phyloP scores from a whole-genome alignment of 768 basidiomycete species.

The Cyclocybe aegerita region DNA sequence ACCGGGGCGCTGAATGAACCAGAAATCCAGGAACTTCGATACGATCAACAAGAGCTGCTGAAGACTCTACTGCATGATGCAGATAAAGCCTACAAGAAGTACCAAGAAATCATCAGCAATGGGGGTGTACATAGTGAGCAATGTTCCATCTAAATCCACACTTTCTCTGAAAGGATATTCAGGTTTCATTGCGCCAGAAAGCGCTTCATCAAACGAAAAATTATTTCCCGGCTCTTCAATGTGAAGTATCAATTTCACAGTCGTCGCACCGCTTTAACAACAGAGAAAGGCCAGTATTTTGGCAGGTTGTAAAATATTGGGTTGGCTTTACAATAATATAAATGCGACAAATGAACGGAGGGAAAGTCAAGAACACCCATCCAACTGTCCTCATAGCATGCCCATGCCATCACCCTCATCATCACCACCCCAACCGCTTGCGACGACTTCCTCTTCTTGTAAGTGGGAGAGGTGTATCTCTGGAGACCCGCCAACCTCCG shows the following conservation, averaged over 20 bases:
- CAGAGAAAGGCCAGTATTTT: too few species aligned
- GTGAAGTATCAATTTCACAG: too few species aligned
- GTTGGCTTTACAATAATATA: conserved; percentile 6
- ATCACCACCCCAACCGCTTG: conserved; percentile 73
- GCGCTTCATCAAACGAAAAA: too few species aligned
- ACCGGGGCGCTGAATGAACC: neutral
- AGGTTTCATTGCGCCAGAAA: too few species aligned
- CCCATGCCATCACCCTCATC: conserved; percentile 78
- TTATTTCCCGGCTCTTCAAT: too few species aligned
- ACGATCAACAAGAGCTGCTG: conserved; percentile 1
- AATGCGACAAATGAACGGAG: conserved; percentile 9
- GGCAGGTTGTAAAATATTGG: too few species aligned
- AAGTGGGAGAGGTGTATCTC: conserved; percentile 17
- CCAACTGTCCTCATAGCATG: conserved; percentile 41
- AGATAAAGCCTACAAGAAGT: neutral
- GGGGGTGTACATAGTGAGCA: too few species aligned
- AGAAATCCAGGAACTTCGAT: neutral
- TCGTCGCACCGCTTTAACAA: too few species aligned
- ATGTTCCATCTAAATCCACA: too few species aligned
- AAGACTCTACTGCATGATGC: conserved; percentile 6
- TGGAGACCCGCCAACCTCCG: conserved; percentile 31
- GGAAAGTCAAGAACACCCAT: conserved; percentile 3
- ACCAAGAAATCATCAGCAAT: neutral
- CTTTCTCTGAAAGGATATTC: too few species aligned
- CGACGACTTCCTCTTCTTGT: conserved; percentile 61